Conservation (phyloP, 768 basidiomycete genomes). For the Suillus subaureus region DNA sequence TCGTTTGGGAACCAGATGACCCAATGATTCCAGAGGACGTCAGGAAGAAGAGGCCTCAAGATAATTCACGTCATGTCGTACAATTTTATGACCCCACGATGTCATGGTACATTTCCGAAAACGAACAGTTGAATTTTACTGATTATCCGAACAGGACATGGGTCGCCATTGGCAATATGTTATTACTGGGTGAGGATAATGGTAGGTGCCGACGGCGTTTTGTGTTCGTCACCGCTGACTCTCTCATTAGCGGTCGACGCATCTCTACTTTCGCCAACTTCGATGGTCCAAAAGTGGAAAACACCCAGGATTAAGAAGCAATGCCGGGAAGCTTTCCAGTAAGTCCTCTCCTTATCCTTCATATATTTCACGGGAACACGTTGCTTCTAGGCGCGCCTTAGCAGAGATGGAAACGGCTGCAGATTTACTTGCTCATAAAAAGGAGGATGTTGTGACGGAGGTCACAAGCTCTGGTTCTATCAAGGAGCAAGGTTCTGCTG, state of each 20-base stretch:
- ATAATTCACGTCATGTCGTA: slow-evolving; percentile 60
- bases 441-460: slow-evolving; percentile 10
- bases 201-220: slow-evolving; percentile 45
- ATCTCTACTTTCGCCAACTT: slow-evolving; percentile 56
- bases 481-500: background rate
- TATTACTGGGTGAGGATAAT: slow-evolving; percentile 66
- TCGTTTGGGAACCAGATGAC: slow-evolving; percentile 68
- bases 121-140: background rate
- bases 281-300: slow-evolving; percentile 64
- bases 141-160: slow-evolving; percentile 53
- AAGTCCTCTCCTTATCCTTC: slow-evolving; percentile 25
- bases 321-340: slow-evolving; percentile 68
- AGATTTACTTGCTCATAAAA: slow-evolving; percentile 16
- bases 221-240: slow-evolving; percentile 1
- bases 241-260: slow-evolving; percentile 58
- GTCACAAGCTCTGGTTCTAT: slow-evolving; percentile 6
- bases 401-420: slow-evolving; percentile 49
- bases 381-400: slow-evolving; percentile 39
- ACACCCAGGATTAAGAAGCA: slow-evolving; percentile 47
- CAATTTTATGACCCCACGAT: slow-evolving; percentile 74
- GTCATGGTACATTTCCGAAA: slow-evolving; percentile 53
- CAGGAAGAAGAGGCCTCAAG: slow-evolving; percentile 31
- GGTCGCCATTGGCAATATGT: slow-evolving; percentile 56
- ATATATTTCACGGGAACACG: background rate
- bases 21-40: slow-evolving; percentile 50